Evolutionary conservation across 768 basidiomycete genomes (phyloP).

Genomic region (Hericium alpestre): DNA sequence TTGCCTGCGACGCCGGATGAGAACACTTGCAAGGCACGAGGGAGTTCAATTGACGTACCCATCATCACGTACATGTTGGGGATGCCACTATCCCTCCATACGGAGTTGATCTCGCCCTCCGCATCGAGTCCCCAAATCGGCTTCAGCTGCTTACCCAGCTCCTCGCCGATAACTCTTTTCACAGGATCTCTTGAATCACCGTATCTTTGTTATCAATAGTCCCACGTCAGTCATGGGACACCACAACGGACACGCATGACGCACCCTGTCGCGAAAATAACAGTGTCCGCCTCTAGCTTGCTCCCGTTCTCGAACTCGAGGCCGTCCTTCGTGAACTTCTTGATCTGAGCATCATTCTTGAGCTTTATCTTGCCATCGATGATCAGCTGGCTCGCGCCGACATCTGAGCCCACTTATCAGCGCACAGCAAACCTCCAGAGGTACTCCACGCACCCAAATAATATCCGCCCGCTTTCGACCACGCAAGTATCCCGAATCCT

Average conservation of each 20-base stretch:
- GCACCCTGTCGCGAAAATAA: constrained; percentile 40
- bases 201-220: constrained; percentile 22
- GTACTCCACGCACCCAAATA: constrained; percentile 40
- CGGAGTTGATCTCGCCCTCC: constrained; percentile 50
- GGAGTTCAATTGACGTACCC: constrained; percentile 26
- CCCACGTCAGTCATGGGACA: not conserved
- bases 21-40: not conserved
- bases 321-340: constrained; percentile 27
- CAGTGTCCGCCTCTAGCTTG: constrained; percentile 37
- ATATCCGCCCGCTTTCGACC: constrained; percentile 44
- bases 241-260: not conserved
- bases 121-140: constrained; percentile 56
- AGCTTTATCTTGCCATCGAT: constrained; percentile 39
- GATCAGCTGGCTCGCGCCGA: constrained; percentile 31
- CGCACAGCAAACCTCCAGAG: not conserved
- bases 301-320: constrained; percentile 32
- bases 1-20: constrained; percentile 28
- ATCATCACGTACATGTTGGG: constrained; percentile 51
- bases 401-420: constrained; percentile 19
- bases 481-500: constrained; percentile 37
- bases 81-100: constrained; percentile 40
- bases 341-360: constrained; percentile 32
- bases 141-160: constrained; percentile 33
- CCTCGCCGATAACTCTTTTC: constrained; percentile 34
- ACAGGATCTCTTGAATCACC: constrained; percentile 34